phyloP scores from a whole-genome alignment of 768 basidiomycete species.

The Imleria badia region DNA sequence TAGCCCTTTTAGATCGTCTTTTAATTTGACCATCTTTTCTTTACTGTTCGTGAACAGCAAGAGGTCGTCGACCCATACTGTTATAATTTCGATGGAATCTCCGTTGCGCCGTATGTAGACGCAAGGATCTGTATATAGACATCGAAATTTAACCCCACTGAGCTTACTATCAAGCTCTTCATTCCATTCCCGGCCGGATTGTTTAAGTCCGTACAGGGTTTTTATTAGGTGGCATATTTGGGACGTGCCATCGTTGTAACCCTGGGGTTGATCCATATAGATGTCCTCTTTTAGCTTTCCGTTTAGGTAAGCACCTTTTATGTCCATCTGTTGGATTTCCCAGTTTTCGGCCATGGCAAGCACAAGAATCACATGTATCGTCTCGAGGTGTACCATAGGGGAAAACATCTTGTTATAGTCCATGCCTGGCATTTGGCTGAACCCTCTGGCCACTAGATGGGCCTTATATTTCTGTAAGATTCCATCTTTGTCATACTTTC shows the following conservation, averaged over 20 bases:
- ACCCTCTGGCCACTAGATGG: background rate
- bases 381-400: background rate
- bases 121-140: background rate
- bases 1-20: background rate
- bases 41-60: background rate
- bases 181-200: background rate
- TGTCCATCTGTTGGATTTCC: slow-evolving; percentile 6
- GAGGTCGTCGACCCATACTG: background rate
- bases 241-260: background rate
- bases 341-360: background rate
- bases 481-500: background rate
- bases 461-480: background rate
- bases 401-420: background rate
- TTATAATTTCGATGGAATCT: background rate
- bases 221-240: background rate
- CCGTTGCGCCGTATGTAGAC: background rate
- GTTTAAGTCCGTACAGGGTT: background rate
- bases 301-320: background rate
- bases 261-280: background rate
- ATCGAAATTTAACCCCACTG: background rate
- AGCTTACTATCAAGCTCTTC: background rate
- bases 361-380: background rate
- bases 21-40: background rate
- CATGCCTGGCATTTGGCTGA: background rate
- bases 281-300: background rate